Evolutionary conservation across 2,329 filamentous ascomycete species (phyloP), one percentile per base, ranked within the genome.

Genomic region (Lachnum nothofagi): DNA sequence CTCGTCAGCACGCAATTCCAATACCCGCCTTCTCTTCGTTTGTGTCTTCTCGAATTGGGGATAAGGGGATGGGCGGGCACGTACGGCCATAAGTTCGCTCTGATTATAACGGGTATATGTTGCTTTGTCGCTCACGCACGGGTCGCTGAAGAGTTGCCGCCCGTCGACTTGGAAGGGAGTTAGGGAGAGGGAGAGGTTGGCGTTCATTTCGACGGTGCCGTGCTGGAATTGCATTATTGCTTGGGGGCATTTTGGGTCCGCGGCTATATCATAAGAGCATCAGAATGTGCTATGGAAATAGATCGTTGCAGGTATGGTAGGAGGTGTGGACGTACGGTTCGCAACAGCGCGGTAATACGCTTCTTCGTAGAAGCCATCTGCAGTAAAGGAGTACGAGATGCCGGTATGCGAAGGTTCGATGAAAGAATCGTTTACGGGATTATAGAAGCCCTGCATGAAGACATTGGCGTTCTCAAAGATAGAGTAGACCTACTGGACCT

Each of bases 171-270:
- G 71, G 57, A 86, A 79, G 4, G 85, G 84, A 5, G 67, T 74
- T 42, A 87, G 68, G 5, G 67, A 66, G 20, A 88, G 67, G 4
- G 77, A 80, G 35, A 81, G 80, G 60, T 85, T 77, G 17, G 68
- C 59, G 37, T 73, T 69, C 56, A 80, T 69, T 4, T 70, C 68
- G 63, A 79, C 86, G 46, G 66, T 79, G 35, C 85, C 85, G 63
- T 88, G 85, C 63, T 88, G 85, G 75, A 80, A 88, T 68, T 87
- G 83, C 72, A 88, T 79, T 41, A 87, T 76, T 7, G 77, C 81
- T 46, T 74, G 72, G 1, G 82, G 78, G 59, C 84, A 88, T 51
- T 70, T 66, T 23, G 84, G 84, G 12, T 74, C 69, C 40, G 69
- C 67, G 37, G 82, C 82, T 83, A 58, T 53, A 38, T 55, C 6